Evolutionary conservation across 805 yeast genomes (phyloP).

Genomic region (Sugiyamaella qingdaonensis): DNA sequence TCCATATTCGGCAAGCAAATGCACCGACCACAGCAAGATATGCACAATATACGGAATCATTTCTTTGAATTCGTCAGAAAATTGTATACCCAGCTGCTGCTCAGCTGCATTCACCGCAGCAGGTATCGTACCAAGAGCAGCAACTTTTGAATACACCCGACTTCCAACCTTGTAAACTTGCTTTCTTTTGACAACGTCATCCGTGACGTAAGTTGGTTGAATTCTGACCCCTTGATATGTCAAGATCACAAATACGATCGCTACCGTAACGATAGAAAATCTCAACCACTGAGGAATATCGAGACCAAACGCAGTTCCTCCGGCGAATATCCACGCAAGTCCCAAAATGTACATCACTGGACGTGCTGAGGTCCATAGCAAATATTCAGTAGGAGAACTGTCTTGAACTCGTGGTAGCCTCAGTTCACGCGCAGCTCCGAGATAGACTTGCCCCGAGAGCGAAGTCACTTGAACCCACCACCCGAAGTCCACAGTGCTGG

Average conservation of each 20-base stretch:
- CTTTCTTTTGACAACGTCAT: slow-evolving; percentile 3
- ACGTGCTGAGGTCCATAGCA: slow-evolving; percentile 3
- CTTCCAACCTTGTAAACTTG: slow-evolving; percentile 4
- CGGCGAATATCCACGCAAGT: slow-evolving; percentile 6
- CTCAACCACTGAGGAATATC: background rate
- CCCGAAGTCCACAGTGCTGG: background rate
- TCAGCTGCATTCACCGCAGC: slow-evolving; percentile 1
- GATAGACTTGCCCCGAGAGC: slow-evolving; percentile 8
- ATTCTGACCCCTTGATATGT: slow-evolving; percentile 2
- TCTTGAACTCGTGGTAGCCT: slow-evolving; percentile 11
- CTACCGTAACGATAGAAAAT: background rate
- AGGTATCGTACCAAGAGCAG: slow-evolving; percentile 12
- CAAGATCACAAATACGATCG: background rate
- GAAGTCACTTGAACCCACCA: slow-evolving; percentile 17
- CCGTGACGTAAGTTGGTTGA: slow-evolving; percentile 7
- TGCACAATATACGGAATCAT: slow-evolving; percentile 6
- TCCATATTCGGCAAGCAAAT: slow-evolving; percentile 4
- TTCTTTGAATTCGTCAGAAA: slow-evolving; percentile 3
- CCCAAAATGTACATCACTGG: slow-evolving; percentile 8
- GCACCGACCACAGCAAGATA: slow-evolving; percentile 10
- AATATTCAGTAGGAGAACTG: background rate
- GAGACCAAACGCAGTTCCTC: background rate
- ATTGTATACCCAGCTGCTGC: background rate
- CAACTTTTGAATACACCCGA: slow-evolving; percentile 8
- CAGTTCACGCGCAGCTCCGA: slow-evolving; percentile 11